Evolutionary conservation across 768 basidiomycete species (phyloP), one percentile per base, ranked within the genome.

Genomic region (Boletus rex-veris): DNA sequence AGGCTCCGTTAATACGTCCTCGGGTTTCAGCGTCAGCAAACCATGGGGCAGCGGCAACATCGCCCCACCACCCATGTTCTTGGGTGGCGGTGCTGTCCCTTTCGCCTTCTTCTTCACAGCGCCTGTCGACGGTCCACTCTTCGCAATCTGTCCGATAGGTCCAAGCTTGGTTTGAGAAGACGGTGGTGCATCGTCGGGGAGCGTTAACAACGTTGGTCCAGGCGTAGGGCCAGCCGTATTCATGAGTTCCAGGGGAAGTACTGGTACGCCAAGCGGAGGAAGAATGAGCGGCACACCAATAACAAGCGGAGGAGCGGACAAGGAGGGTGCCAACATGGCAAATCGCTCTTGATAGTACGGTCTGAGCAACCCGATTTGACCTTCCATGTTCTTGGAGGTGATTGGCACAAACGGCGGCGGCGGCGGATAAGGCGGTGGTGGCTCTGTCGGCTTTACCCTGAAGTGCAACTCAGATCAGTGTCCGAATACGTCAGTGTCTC

Each of bases 311-410:
- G 68, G 64, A 2, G 63, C 68, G 14, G 55, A 52, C 39, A 54
- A 55, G 10, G 58, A 35, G 10, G 72, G 59, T 15, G 77, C 73
- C 39, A 84, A 66, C 24, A 72, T 60, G 3, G 76, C 64, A 45
- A 91, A 73, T 28, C 86, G 80, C 26, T 68, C 62, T 41, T 84
- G 78, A 62, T 88, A 96, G 73, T 85, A 95, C 0, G 80, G 69
- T 53, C 80, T 87, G 59, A 98, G 83, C 37, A 98, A 72, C 9
- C 92, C 93, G 59, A 97, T 92, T 63, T 96, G 93, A 24, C 83
- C 74, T 35, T 88, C 86, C 64, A 88, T 76, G 51, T 81, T 83
- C 50, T 73, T 74, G 8, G 80, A 74, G 1, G 80, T 83, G 62
- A 98, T 78, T 2, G 84, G 85, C 4, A 92, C 69, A 64, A 95